Base-by-base conservation (phyloP, 2,329 filamentous ascomycete genomes). In the Zalaria obscura region DNA sequence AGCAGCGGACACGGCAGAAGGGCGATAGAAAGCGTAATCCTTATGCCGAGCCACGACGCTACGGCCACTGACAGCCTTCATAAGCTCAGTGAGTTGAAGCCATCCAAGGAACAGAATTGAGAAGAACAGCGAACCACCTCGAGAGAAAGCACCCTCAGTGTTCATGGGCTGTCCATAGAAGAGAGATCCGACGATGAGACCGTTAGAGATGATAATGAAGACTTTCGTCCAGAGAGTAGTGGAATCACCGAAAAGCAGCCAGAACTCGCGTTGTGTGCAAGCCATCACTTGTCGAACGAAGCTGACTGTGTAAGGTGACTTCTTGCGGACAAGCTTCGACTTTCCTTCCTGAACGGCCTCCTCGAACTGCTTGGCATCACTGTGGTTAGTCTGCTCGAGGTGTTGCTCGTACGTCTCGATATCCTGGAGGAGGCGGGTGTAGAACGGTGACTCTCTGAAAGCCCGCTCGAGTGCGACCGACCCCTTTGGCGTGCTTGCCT, bases 61-160 rank as follows among this genome's bases (percentile, higher is more conserved):
- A 42, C 84, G 71, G 4, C 83, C 80, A 39, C 74, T 73, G 5
- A 89, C 78, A 36, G 82, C 83, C 48, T 80, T 80, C 72, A 83
- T 85, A 41, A 88, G 68, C 57, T 93, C 84, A 0, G 79, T 76
- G 38, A 93, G 64, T 45, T 88, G 83, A 4, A 91, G 68, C 78
- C 77, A 82, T 42, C 65, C 69, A 4, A 81, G 65, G 60, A 82
- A 79, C 27, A 81, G 56, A 47, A 80, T 76, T 1, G 73, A 76
- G 61, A 81, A 80, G 67, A 82, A 81, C 5, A 76, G 59, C 5
- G 72, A 66, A 55, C 78, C 78, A 5, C 77, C 75, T 49, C 77
- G 68, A 4, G 70, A 64, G 56, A 82, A 83, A 8, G 76, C 73
- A 31, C 78, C 78, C 34, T 63, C 67, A 1, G 76, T 79, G 50